Base-by-base conservation (phyloP, 345 rosid genomes). In the Eutrema yunnanense region DNA sequence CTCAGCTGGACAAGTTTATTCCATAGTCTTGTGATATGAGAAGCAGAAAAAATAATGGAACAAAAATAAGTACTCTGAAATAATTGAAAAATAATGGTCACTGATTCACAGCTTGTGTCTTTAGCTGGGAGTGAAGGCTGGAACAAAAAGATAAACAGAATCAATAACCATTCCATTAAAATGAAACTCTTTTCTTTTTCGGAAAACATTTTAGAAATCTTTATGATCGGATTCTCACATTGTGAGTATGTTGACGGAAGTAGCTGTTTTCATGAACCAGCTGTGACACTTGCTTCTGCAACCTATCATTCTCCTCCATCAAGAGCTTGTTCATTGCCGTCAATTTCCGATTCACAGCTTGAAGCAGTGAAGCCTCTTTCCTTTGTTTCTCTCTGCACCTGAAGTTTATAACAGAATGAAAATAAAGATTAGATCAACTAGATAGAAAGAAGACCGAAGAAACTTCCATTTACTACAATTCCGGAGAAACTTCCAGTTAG, bases 231-330 rank as follows among this genome's bases (percentile, higher is more conserved):
- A 67, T 49, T 63, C 85, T 85, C 69, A 96, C 99, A 57, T 81
- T 96, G 77, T 82, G 97, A 76, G 96, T 84, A 73, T 96, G 92
- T 65, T 90, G 96, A 58, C 99, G 97, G 79, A 92, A 96, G 88
- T 88, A 92, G 79, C 97, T 92, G 78, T 96, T 96, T 71, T 96
- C 98, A 77, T 86, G 90, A 83, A 92, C 99, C 85, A 96, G 79
- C 30, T 90, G 96, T 6, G 99, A 96, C 77, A 92, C 99, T 74
- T 96, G 99, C 86, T 90, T 96, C 84, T 96, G 99, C 86, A 96
- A 84, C 86, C 99, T 86, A 71, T 96, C 99, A 71, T 92, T 96
- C 80, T 96, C 99, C 83, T 96, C 99, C 99, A 96, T 96, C 72
- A 96, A 82, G 41, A 96, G 97, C 84, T 96, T 96, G 84, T 96